Evolutionary conservation across 1,284 basidiomycete species (phyloP), one percentile per base, ranked within the genome.

Genomic region (Leccinum angustisporum): DNA sequence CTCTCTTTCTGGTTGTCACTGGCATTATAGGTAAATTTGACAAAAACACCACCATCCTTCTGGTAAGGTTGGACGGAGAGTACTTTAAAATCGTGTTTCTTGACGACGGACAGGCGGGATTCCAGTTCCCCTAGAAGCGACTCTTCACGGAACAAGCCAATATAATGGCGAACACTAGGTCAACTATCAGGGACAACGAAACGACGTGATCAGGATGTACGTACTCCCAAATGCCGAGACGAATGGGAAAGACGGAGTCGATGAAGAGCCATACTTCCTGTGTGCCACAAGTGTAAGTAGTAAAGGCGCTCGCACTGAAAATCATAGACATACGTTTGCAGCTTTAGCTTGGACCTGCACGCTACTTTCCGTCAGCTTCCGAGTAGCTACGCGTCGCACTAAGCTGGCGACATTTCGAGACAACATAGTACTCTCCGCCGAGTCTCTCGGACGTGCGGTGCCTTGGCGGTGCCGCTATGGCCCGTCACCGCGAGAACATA

Each of bases 21-120:
- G 1, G 79, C 71, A 38, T 76, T 76, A 70, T 91, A 96, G 21
- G 81, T 79, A 75, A 95, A 95, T 54, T 83, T 84, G 59, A 95
- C 86, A 72, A 96, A 96, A 4, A 94, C 89, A 8, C 95, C 95
- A 7, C 93, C 92, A 63, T 94, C 92, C 69, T 95, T 95, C 58
- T 76, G 73, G 63, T 88, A 82, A 13, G 86, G 85, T 57, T 90
- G 80, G 5, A 91, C 64, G 25, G 82, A 81, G 8, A 86, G 65
- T 18, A 90, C 73, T 40, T 79, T 76, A 70, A 92, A 91, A 40
- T 76, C 78, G 63, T 86, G 81, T 0, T 79, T 70, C 43, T 82
- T 79, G 30, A 90, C 78, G 16, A 71, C 65, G 9, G 79, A 75
- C n/a, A 92, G 76, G 43, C 84, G 78, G 5, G 76, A 68, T 46